Percentiles rank a stretch among this genome's conserved stretches.
These are phyloP conservation scores for Neurospora sp. DNA, from an alignment of 495 filamentous ascomycete genomes.

Conservation along the genomic window DNA sequence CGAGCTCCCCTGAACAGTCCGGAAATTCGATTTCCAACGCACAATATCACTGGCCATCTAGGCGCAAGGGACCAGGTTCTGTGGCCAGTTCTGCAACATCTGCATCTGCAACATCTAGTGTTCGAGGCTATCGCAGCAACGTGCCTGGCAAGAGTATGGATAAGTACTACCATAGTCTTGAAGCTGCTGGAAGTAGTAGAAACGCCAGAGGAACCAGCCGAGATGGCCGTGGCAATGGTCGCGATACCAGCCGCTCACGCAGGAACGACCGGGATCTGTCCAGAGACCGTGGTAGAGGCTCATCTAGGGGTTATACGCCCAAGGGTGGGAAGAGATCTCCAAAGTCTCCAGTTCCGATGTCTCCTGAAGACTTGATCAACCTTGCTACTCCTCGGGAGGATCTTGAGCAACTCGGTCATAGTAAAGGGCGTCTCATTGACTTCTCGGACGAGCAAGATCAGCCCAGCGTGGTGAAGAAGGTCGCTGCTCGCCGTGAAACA, in stretches of 20 bases:
- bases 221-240: conserved; percentile 39
- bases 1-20: conserved; percentile 42
- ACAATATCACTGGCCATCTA: conserved; percentile 35
- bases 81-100: conserved; percentile 37
- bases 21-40: conserved; percentile 28
- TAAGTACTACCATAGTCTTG: conserved; percentile 79
- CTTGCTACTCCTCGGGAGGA: conserved; percentile 35
- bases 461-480: conserved; percentile 32
- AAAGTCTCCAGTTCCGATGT: conserved; percentile 86
- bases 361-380: conserved; percentile 65
- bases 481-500: conserved; percentile 26
- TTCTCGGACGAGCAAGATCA: conserved; percentile 20
- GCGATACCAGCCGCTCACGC: conserved; percentile 42
- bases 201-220: conserved; percentile 48
- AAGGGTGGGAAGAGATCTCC: conserved; percentile 76
- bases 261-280: conserved; percentile 50
- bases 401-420: conserved; percentile 4
- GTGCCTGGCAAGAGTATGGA: conserved; percentile 56
- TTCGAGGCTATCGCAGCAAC: conserved; percentile 26
- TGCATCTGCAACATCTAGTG: conserved; percentile 24
- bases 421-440: conserved; percentile 10
- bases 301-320: conserved; percentile 55
- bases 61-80: conserved; percentile 36
- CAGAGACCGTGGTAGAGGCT: conserved; percentile 55
- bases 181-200: conserved; percentile 56